These are phyloP conservation scores for Glonium stellatum DNA, from an alignment of 495 filamentous ascomycete genomes.

Conservation along the genomic window DNA sequence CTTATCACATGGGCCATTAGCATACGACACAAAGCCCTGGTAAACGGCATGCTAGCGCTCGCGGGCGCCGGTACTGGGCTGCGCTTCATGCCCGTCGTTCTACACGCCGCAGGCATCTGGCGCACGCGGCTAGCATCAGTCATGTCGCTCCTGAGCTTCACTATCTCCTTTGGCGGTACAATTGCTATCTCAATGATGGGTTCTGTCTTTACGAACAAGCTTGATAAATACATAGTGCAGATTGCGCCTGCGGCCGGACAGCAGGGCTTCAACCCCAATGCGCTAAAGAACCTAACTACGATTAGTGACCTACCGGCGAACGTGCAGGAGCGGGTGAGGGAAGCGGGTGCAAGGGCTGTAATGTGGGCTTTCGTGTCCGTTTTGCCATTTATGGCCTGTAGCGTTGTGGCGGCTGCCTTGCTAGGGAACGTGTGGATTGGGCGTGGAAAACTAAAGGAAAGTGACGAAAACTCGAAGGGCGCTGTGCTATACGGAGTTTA, in stretches of 20 bases:
- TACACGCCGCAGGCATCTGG: constrained; percentile 51
- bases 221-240: constrained; percentile 17
- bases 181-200: constrained; percentile 53
- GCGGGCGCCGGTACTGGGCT: constrained; percentile 50
- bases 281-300: constrained; percentile 22
- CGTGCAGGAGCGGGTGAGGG: constrained; percentile 27
- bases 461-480: background rate
- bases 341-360: constrained; percentile 42
- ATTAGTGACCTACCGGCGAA: constrained; percentile 6
- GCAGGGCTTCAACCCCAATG: constrained; percentile 11
- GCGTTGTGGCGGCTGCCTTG: constrained; percentile 40
- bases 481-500: background rate
- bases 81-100: constrained; percentile 42
- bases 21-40: constrained; percentile 34
- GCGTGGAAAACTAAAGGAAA: constrained; percentile 15
- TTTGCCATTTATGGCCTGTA: constrained; percentile 47
- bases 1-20: constrained; percentile 46
- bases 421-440: constrained; percentile 51
- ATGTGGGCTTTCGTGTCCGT: constrained; percentile 52
- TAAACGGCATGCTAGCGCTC: constrained; percentile 56
- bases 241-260: constrained; percentile 16
- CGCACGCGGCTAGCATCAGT: constrained; percentile 45
- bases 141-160: constrained; percentile 46
- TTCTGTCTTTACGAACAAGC: constrained; percentile 53
- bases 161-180: constrained; percentile 51